These are phyloP conservation scores for Irpex lacteus DNA, from an alignment of 1,284 basidiomycete species.

Conservation along the genomic window DNA sequence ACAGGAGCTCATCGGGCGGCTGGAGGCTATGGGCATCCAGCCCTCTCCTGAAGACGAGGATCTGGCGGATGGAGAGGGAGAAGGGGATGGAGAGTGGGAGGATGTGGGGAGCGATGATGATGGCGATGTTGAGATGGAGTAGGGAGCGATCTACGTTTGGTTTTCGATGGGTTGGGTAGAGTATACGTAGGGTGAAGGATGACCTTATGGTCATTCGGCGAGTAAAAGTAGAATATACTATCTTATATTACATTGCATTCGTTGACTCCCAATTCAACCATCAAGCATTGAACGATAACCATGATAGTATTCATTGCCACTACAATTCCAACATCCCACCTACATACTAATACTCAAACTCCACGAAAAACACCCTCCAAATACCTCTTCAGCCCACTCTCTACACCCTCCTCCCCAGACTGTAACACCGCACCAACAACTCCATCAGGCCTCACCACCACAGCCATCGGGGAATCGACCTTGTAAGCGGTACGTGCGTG, in stretches of 20 bases:
- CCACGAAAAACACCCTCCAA: neutral
- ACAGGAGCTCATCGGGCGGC: constrained; percentile 66
- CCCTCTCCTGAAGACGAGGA: constrained; percentile 53
- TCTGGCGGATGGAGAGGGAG: constrained; percentile 41
- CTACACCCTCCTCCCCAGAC: neutral
- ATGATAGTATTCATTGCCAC: too few species aligned
- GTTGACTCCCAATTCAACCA: too few species aligned
- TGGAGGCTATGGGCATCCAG: constrained; percentile 70
- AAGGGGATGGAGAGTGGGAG: constrained; percentile 2
- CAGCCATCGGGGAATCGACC: constrained; percentile 1
- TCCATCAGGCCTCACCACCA: constrained; percentile 22
- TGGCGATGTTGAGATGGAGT: constrained; percentile 62
- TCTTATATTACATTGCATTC: too few species aligned
- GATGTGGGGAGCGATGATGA: constrained; percentile 21
- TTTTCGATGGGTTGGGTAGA: too few species aligned
- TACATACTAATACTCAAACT: too few species aligned
- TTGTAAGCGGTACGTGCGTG: constrained; percentile 15
- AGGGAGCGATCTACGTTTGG: too few species aligned
- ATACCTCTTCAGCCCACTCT: constrained; percentile 13
- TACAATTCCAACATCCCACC: too few species aligned
- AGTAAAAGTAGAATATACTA: too few species aligned
- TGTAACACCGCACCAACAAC: constrained; percentile 18
- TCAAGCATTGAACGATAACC: too few species aligned
- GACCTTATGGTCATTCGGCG: too few species aligned
- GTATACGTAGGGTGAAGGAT: too few species aligned